phyloP scores from a whole-genome alignment of 495 filamentous ascomycete species.

The Penicillium turbatum region DNA sequence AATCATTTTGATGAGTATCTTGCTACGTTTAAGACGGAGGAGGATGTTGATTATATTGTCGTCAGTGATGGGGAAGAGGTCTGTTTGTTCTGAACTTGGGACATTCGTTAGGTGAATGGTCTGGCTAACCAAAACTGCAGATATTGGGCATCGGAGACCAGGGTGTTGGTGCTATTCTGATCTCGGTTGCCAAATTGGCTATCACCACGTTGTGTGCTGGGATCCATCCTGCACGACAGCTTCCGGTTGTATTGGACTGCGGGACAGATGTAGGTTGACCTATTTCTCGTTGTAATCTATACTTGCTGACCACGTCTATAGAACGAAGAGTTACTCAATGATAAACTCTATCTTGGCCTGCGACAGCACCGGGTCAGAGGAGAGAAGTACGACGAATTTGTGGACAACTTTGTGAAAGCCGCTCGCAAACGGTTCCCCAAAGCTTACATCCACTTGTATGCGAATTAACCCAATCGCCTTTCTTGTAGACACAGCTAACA shows the following conservation, averaged over 20 bases:
- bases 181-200: conserved; percentile 77
- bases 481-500: not conserved
- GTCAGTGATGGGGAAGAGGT: conserved; percentile 74
- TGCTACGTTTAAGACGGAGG: conserved; percentile 59
- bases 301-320: conserved; percentile 20
- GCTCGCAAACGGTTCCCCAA: conserved; percentile 67
- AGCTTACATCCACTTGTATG: conserved; percentile 78
- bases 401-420: conserved; percentile 66
- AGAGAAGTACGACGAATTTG: conserved; percentile 72
- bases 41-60: conserved; percentile 86
- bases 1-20: conserved; percentile 60
- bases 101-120: not conserved
- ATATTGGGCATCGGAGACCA: conserved; percentile 91
- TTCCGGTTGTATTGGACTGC: conserved; percentile 83
- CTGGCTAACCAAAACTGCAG: conserved; percentile 31
- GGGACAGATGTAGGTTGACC: conserved; percentile 60
- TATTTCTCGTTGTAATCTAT: not conserved
- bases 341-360: conserved; percentile 77
- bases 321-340: conserved; percentile 72
- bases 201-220: conserved; percentile 82
- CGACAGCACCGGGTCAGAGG: conserved; percentile 61
- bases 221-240: conserved; percentile 72
- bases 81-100: not conserved
- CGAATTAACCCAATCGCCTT: not conserved
- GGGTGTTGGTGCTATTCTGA: conserved; percentile 83